A percentile compares a stretch with the other conserved stretches of the same genome.
Evolutionary conservation across 75 land plant genomes (phyloP).

Genomic region (Cryptomeria japonica): DNA sequence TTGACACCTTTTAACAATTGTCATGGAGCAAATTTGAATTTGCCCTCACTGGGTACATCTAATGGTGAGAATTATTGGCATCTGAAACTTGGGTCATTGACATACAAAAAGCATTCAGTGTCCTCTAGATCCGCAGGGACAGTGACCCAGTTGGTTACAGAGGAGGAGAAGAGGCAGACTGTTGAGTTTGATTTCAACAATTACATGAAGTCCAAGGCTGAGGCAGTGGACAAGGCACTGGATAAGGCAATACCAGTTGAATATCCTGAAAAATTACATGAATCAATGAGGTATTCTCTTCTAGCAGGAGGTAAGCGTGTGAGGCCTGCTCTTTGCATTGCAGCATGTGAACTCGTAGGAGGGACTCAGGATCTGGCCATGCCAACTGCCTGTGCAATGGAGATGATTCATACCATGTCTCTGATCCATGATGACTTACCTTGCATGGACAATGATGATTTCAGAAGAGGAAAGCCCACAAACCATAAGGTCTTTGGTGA

Average conservation of each 20-base stretch:
- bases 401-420: conserved; percentile 69
- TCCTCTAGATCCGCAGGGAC: not conserved
- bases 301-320: conserved; percentile 36
- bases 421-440: conserved; percentile 68
- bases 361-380: conserved; percentile 36
- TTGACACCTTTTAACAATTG: not conserved
- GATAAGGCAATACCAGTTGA: conserved; percentile 26
- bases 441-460: conserved; percentile 70
- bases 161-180: not conserved
- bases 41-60: not conserved
- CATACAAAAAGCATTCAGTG: not conserved
- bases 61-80: not conserved
- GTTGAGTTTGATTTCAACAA: conserved; percentile 43
- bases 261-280: conserved; percentile 29
- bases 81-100: not conserved
- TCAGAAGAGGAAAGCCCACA: conserved; percentile 52
- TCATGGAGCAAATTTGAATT: not conserved
- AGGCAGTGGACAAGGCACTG: conserved; percentile 44
- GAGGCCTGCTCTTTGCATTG: conserved; percentile 48
- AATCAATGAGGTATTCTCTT: conserved; percentile 43
- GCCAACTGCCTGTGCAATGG: conserved; percentile 59
- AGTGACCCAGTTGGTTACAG: not conserved
- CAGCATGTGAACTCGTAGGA: conserved; percentile 66
- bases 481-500: conserved; percentile 62
- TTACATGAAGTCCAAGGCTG: conserved; percentile 53